Evolutionary conservation across 2,329 filamentous ascomycete genomes (phyloP), one percentile per base, ranked within the genome.

Genomic region (Blumeria hordei): DNA sequence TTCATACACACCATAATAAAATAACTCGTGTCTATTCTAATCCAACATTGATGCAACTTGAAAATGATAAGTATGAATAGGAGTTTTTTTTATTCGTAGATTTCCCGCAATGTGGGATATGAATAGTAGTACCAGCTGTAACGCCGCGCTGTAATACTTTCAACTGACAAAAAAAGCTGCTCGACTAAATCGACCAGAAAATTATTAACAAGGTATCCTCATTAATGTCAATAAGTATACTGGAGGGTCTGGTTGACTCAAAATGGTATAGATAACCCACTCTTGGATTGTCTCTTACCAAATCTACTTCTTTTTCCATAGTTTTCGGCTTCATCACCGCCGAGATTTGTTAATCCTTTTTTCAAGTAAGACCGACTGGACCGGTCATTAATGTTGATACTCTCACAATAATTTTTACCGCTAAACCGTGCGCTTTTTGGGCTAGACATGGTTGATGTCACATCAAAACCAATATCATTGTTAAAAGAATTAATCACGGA

Each of bases 281-380:
- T 94, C 70, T 93, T 94, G 14, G 85, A 93, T 69, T 94, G 87
- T 61, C 90, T 76, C 69, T 92, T 92, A 70, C 88, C 94, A 69
- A 95, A 96, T 52, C 80, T 73, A 52, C 74, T 71, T 65, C 77
- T 80, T 11, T 71, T 68, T 41, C 64, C 64, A 16, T 69, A 63
- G 41, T 71, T 65, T 56, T 66, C 59, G 55, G 59, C 56, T 35
- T 66, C 64, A 34, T 63, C 62, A 21, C 56, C 74, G 28, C 78
- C 77, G 28, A 73, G 60, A 58, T 70, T 74, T 45, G 69, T 71
- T 62, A 80, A 78, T 58, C 72, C 76, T 65, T 80, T 81, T 59
- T 71, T 77, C 41, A 81, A 62, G 60, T 78, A 75, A 58, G 74
- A 74, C 55, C 78, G 72, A 51, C 73, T 72, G 51, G 72, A 69